These are phyloP conservation scores for Paramecium tetraurelia DNA, from an alignment of 73 alveolate genomes.

Conservation along the genomic window DNA sequence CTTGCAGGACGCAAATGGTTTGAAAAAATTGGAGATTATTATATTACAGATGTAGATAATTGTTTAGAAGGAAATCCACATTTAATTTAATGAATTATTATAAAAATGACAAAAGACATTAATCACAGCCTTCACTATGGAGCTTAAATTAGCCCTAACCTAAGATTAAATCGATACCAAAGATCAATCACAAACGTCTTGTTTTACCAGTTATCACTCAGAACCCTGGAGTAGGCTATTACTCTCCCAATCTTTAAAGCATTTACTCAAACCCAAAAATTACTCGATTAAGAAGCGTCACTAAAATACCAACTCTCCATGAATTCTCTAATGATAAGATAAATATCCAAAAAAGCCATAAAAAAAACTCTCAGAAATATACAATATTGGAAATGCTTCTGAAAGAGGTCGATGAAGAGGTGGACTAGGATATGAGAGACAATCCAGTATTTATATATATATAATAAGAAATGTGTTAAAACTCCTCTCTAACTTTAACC, in stretches of 20 bases:
- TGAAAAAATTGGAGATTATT: not conserved
- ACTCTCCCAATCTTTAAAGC: not conserved
- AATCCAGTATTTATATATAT: not conserved
- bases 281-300: not conserved
- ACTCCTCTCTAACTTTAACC: not conserved
- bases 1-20: not conserved
- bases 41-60: slow-evolving; percentile 12
- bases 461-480: not conserved
- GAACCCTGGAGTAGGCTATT: slow-evolving; percentile 35
- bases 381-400: not conserved
- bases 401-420: slow-evolving; percentile 23
- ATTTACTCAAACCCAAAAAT: slow-evolving; percentile 2
- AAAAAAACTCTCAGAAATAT: not conserved
- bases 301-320: not conserved
- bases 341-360: not conserved
- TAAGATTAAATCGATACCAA: not conserved
- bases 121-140: slow-evolving; percentile 11
- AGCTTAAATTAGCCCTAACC: not conserved
- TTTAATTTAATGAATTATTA: slow-evolving; percentile 29
- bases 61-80: slow-evolving; percentile 34
- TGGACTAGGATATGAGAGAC: not conserved
- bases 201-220: not conserved
- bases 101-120: not conserved
- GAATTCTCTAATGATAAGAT: not conserved
- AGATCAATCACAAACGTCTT: not conserved